phyloP scores from a whole-genome alignment of 2,329 filamentous ascomycete species.

The Talaromyces sp. region DNA sequence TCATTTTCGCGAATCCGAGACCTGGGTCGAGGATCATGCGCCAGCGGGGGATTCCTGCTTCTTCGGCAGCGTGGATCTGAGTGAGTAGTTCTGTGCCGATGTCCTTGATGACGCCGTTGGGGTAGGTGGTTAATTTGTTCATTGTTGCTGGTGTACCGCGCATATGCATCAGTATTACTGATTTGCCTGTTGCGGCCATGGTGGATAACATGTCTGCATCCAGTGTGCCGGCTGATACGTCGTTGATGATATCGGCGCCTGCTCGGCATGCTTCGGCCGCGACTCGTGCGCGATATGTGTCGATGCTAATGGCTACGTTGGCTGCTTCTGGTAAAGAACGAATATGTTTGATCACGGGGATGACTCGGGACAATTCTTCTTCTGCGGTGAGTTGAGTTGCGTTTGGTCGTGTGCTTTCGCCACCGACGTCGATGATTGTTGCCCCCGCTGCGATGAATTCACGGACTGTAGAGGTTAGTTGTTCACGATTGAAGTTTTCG shows the following conservation, averaged over 20 bases:
- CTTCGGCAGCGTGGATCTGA: constrained; percentile 70
- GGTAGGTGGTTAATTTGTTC: constrained; percentile 64
- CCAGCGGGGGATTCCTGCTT: constrained; percentile 82
- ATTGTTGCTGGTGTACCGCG: constrained; percentile 81
- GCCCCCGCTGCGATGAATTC: constrained; percentile 64
- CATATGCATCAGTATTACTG: constrained; percentile 89
- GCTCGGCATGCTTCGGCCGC: constrained; percentile 69
- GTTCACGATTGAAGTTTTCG: constrained; percentile 33
- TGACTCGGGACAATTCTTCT: constrained; percentile 71
- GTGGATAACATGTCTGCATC: constrained; percentile 78
- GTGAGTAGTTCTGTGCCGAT: constrained; percentile 63
- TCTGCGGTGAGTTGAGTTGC: constrained; percentile 62
- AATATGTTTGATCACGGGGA: constrained; percentile 73
- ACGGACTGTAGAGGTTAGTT: constrained; percentile 55
- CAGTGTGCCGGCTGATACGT: constrained; percentile 76
- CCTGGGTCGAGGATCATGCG: constrained; percentile 92
- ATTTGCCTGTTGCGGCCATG: constrained; percentile 70
- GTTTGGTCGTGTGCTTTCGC: constrained; percentile 82
- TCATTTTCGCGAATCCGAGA: constrained; percentile 85
- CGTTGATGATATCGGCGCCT: constrained; percentile 91
- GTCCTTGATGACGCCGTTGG: constrained; percentile 59
- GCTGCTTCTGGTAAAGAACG: constrained; percentile 59
- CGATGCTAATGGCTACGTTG: constrained; percentile 72
- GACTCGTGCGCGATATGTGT: constrained; percentile 85
- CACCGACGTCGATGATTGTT: constrained; percentile 84